phyloP scores from a whole-genome alignment of 139 green algal species.

The Nannochloris sp. region DNA sequence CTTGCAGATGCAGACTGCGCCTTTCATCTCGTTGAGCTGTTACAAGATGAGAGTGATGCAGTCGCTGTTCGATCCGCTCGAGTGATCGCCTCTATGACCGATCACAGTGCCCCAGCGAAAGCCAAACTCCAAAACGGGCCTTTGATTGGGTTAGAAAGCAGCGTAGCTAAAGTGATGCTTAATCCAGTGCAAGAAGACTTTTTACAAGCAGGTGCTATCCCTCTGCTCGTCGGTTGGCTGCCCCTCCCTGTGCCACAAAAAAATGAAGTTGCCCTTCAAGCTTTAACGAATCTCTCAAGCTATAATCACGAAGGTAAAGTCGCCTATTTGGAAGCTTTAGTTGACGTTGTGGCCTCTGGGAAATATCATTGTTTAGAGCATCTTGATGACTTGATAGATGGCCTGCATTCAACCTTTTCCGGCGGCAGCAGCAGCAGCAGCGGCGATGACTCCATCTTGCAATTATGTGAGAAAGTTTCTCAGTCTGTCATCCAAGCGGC shows the following conservation, averaged over 20 bases:
- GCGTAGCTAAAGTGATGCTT: background rate
- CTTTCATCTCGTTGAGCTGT: conserved; percentile 12
- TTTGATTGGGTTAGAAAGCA: conserved; percentile 1
- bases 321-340: conserved; percentile 3
- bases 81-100: conserved; percentile 9
- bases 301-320: conserved; percentile 21
- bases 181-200: conserved; percentile 23
- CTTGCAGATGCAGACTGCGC: conserved; percentile 10
- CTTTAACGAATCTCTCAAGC: background rate
- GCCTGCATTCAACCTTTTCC: background rate
- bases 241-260: background rate
- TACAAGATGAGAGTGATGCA: conserved; percentile 8
- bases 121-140: conserved; percentile 2
- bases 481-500: background rate
- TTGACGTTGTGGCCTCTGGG: conserved; percentile 2
- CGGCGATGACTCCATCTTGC: background rate
- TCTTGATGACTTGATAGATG: background rate
- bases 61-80: conserved; percentile 1
- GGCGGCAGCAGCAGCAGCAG: too few species aligned
- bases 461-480: background rate
- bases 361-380: background rate
- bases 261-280: conserved; percentile 7
- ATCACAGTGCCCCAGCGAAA: conserved; percentile 4
- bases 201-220: conserved; percentile 5
- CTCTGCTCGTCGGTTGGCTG: conserved; percentile 12